Evolutionary conservation across 345 rosid genomes (phyloP), one percentile per base, ranked within the genome.

Genomic region (Excoecaria agallocha): DNA sequence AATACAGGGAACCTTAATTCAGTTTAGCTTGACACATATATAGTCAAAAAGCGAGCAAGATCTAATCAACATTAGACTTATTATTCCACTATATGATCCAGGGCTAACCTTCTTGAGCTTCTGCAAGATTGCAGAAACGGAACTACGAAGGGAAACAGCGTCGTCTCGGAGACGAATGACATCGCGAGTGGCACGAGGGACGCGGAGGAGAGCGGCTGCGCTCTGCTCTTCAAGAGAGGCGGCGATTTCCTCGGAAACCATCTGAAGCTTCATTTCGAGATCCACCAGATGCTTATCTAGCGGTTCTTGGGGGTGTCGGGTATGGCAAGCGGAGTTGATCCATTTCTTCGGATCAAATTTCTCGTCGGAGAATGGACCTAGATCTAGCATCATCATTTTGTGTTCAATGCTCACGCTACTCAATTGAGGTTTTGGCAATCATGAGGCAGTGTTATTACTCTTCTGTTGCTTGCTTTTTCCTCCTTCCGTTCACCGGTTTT

Each of bases 261-360:
- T 95, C 88, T 95, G 99, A 52, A 95, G 97, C 96, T 95, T 95
- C 99, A 93, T 93, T 73, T 95, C 99, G 76, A 95, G 93, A 89
- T 95, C 99, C 78, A 91, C 90, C 66, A 93, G 82, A 81, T 93
- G 94, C 71, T 87, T 90, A 86, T 95, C 99, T 22, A 91, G 84
- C 10, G 97, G 85, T 73, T 93, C 96, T 77, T 91, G 93, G 54
- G 91, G 90, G 77, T 91, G 98, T 41, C 97, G 91, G 57, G 86
- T 71, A 78, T 91, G 88, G 85, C 91, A 85, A 25, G 97, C 90
- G 22, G 91, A 78, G 84, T 95, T 93, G 80, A 91, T 89, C 99
- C 99, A 95, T 81, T 85, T 88, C 92, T 91, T 93, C 58, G 96
- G 90, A 74, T 95, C 99, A 85, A 95, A 95, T 69, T 88, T 89